Percentiles rank a stretch among this genome's conserved stretches.
Conservation (phyloP, 768 basidiomycete species). For the Cubamyces sp. region DNA sequence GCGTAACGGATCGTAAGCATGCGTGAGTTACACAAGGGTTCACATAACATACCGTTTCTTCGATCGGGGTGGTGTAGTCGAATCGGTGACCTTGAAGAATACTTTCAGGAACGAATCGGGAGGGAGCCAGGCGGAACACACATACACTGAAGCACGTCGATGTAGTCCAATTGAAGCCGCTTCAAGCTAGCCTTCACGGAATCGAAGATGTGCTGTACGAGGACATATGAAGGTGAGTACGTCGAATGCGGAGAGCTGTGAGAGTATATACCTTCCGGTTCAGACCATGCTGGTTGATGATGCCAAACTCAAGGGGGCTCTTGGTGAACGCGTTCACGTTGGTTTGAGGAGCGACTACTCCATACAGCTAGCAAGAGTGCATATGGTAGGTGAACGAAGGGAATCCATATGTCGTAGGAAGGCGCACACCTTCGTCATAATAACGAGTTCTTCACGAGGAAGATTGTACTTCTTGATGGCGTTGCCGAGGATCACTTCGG, state of each 20-base stretch:
- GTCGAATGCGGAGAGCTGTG: not conserved
- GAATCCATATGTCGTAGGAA: no score
- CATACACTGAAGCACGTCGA: conserved; percentile 39
- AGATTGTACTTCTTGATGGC: conserved; percentile 47
- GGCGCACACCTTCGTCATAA: conserved; percentile 48
- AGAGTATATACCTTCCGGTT: conserved; percentile 35
- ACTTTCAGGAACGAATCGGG: not conserved
- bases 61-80: conserved; percentile 44
- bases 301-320: conserved; percentile 34
- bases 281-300: conserved; percentile 41
- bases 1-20: not conserved
- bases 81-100: conserved; percentile 29
- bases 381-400: no score
- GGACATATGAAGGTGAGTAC: not conserved
- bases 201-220: conserved; percentile 70
- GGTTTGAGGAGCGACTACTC: no score
- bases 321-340: not conserved
- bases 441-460: conserved; percentile 48
- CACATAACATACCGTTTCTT: conserved; percentile 35
- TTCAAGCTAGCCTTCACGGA: conserved; percentile 64
- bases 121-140: not conserved
- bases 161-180: conserved; percentile 74
- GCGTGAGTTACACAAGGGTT: not conserved
- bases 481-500: conserved; percentile 49
- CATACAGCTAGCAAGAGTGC: no score